Base-by-base conservation (phyloP, 345 rosid genomes). In the Sisymbrium irio region DNA sequence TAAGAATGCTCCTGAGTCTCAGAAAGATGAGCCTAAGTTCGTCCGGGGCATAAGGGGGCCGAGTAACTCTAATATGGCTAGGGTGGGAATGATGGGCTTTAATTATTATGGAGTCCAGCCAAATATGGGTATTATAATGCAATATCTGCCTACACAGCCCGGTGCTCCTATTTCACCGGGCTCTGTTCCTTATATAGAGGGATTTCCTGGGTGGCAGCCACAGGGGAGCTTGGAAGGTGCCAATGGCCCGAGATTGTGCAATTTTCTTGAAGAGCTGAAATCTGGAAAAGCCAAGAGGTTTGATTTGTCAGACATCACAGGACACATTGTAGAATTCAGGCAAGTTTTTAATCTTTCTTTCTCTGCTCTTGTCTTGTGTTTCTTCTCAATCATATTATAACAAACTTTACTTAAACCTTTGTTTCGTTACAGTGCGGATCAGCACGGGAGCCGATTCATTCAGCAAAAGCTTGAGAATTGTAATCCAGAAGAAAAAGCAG, bases 401-500 rank as follows among this genome's bases (percentile, higher is more conserved):
- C 67, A 42, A 36, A 65, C 18, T 65, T 71, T 58, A 79, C 49
- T 30, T 5, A 18, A 41, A 65, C 11, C 27, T 64, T 27, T 73
- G 81, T 70, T 46, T 49, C n/a, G 55, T 56, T 83, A 62, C 85
- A 88, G 93, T 76, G 80, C 84, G 69, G 93, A 88, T 82, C 93
- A 88, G 77, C 89, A 88, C 35, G 91, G 93, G 47, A 88, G 93
- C 73, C 77, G 93, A 61, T 88, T 85, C 81, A 88, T 88, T 79
- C 93, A 88, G 82, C 93, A 88, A 78, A 86, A 85, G 83, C 80
- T 88, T 73, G 89, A 88, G 75, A 74, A 69, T 57, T 86, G 90
- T 56, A 79, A 80, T 65, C 65, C 72, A 47, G 89, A 85, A 39
- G 93, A 83, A 51, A 88, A 88, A 79, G 78, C 78, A 30, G 80